Evolutionary conservation across 2,329 filamentous ascomycete genomes (phyloP), one percentile per base, ranked within the genome.

Genomic region (Endothia cerciana): DNA sequence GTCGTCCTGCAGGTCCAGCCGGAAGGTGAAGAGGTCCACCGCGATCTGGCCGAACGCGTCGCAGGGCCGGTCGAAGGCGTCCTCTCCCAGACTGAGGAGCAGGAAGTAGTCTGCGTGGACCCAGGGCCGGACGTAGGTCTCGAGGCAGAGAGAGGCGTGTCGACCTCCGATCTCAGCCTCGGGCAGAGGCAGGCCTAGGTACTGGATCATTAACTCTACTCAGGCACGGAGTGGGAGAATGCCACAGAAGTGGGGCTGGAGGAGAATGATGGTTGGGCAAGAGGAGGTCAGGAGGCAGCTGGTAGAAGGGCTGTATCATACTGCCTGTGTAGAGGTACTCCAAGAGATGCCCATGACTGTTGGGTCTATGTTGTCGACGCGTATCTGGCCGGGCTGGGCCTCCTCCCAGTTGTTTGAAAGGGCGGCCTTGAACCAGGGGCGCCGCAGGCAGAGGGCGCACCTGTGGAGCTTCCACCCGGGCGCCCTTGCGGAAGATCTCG

Each of bases 91-190:
- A 1, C 49, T 17, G 2, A 11, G 30, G 4, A 65, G 59, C 30
- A 57, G n/a, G 2, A 65, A 65, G 30, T 19, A 58, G 40, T 62
- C 58, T 4, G 63, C 63, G 3, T 55, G 41, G 17, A n/a, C 2
- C 49, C 49, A 65, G n/a, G 62, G 15, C 3, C 25, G 30, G 2
- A 36, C 19, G 8, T 25, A 30, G 30, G 2, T 30, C 13, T 33
- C 22, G 30, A 28, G 17, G 1, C 4, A 17, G 15, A 11, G 7
- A 8, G 17, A 30, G 11, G 53, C 11, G n/a, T 53, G 22, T 25
- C 15, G 2, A 2, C 15, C 55, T 8, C 30, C 8, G 28, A 15
- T n/a, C 5, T 4, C 22, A 19, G 3, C 13, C 4, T 22, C 13
- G 13, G 7, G 11, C 1, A 5, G 8, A 30, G 36, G 22, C 11